phyloP scores from a whole-genome alignment of 176 grass and related monocot genomes.

The Secale cereale region DNA sequence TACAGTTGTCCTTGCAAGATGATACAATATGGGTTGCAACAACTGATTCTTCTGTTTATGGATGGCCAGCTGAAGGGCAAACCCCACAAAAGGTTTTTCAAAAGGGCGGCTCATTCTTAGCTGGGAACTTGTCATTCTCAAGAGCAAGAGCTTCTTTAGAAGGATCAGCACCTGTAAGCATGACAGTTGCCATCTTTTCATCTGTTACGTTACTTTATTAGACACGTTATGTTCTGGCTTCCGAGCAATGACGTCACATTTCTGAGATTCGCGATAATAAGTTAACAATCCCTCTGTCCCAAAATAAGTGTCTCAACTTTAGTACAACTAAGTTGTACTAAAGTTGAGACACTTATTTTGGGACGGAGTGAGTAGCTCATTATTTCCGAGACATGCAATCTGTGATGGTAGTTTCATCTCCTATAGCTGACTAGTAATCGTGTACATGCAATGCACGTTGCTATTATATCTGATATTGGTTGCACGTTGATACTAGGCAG shows the following conservation, averaged over 20 bases:
- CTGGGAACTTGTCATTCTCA: slow-evolving; percentile 96
- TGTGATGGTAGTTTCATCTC: neutral
- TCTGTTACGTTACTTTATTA: slow-evolving; percentile 13
- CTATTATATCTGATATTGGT: too few relatives aligned
- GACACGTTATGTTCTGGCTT: neutral
- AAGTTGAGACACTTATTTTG: too few relatives aligned
- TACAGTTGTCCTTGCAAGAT: slow-evolving; percentile 91
- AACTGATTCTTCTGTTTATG: slow-evolving; percentile 77
- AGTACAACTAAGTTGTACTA: too few relatives aligned
- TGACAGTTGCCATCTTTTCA: slow-evolving; percentile 16
- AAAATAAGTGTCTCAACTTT: too few relatives aligned
- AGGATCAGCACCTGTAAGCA: slow-evolving; percentile 93
- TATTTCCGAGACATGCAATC: neutral
- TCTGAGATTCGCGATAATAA: neutral
- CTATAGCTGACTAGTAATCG: neutral
- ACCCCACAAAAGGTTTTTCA: slow-evolving; percentile 71
- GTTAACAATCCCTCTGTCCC: too few relatives aligned
- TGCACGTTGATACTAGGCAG: too few relatives aligned
- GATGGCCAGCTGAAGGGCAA: slow-evolving; percentile 75
- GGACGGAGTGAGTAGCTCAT: too few relatives aligned
- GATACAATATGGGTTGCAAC: slow-evolving; percentile 90
- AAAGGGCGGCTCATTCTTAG: slow-evolving; percentile 94
- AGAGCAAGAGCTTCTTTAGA: slow-evolving; percentile 92
- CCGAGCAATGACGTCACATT: neutral
- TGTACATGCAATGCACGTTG: neutral